Evolutionary conservation across 2,329 filamentous ascomycete species (phyloP), one percentile per base, ranked within the genome.

Genomic region (Apiospora pterosperma): DNA sequence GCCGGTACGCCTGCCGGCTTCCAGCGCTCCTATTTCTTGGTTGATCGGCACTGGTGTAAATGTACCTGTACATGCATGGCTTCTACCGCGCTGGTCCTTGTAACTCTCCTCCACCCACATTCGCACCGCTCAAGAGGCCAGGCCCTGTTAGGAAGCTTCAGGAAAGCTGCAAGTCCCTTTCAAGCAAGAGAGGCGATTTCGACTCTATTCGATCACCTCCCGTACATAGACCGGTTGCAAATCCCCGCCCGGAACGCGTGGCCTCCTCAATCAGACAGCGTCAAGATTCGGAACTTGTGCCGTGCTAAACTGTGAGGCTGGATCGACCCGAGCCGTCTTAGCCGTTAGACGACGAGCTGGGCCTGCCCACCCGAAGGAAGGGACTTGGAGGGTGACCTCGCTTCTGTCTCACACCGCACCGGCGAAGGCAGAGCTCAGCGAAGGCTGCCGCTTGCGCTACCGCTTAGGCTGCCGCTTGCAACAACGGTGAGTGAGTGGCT

Each of bases 261-360:
- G 48, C 48, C 48, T 55, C 48, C 28, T 55, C 19, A n/a, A n/a
- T 55, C 48, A 19, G 28, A 52, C 48, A 34, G 21, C n/a, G 28
- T 55, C 16, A 55, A 55, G 19, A 34, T 48, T 34, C 48, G 48
- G 48, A 55, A 34, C 48, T 34, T 25, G 48, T 55, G 48, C 48
- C 48, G 48, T 55, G 48, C 48, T 55, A 34, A 34, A 55, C 16
- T 34, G 16, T 34, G 28, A 55, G 48, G 48, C 48, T 55, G 48
- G 48, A 55, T 10, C 48, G 48, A 55, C 48, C 48, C 48, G 48
- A 55, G 48, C 48, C 48, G 48, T 52, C 48, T 55, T 55, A 55
- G 48, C 48, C 48, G 48, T 55, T 34, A 55, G 34, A 55, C 48
- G 28, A 34, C 25, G 4, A 52, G 44, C 44, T 52, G 25, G 48